Conservation (phyloP, 2,329 filamentous ascomycete species). For the Ophiocordyceps camponoti-floridani region DNA sequence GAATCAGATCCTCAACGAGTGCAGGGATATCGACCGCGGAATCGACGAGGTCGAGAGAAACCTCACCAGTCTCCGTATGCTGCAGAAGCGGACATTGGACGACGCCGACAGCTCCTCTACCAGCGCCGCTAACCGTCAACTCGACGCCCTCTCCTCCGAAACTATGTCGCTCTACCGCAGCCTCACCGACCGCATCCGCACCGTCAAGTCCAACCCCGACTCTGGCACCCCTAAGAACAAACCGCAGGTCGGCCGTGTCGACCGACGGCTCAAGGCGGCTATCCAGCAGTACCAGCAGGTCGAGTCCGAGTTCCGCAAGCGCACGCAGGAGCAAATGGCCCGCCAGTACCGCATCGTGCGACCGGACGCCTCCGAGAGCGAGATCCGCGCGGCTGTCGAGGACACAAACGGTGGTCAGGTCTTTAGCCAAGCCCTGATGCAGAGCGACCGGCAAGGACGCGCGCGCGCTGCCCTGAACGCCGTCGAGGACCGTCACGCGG, state of each 20-base stretch:
- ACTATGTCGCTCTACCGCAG: conserved; percentile 72
- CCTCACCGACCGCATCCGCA: conserved; percentile 62
- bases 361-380: conserved; percentile 60
- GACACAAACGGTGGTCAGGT: conserved; percentile 57
- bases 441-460: conserved; percentile 64
- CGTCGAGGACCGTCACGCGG: conserved; percentile 67
- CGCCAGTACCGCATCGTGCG: conserved; percentile 82
- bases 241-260: conserved; percentile 65
- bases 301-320: conserved; percentile 65
- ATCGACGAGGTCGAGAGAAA: conserved; percentile 59
- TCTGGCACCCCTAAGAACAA: conserved; percentile 55
- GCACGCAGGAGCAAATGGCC: conserved; percentile 66
- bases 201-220: conserved; percentile 67
- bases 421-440: conserved; percentile 74
- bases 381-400: conserved; percentile 63
- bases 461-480: conserved; percentile 63
- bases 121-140: conserved; percentile 46
- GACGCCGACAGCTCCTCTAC: conserved; percentile 55
- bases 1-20: conserved; percentile 71
- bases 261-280: conserved; percentile 61
- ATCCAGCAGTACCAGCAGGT: conserved; percentile 69
- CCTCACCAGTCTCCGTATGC: conserved; percentile 50
- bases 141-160: conserved; percentile 57
- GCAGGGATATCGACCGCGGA: conserved; percentile 59
- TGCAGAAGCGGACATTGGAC: conserved; percentile 55